These are phyloP conservation scores for Torulaspora indica DNA, from an alignment of 805 yeast genomes.

Conservation along the genomic window DNA sequence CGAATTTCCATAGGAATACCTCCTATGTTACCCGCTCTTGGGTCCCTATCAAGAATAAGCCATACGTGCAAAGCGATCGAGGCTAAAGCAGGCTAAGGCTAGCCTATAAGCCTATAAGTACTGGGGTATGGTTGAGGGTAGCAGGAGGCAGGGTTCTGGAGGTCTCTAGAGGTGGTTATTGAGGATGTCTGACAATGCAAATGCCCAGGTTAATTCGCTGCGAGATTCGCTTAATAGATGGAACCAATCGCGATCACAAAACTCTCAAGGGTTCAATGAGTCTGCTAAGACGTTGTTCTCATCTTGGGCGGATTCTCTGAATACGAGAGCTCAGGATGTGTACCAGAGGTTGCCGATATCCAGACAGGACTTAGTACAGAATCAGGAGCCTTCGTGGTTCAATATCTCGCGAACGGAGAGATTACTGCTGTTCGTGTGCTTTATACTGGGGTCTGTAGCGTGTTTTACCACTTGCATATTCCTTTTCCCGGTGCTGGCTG, in stretches of 20 bases:
- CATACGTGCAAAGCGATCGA: background rate
- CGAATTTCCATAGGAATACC: background rate
- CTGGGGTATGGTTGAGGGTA: too few relatives aligned
- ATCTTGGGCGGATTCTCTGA: constrained; percentile 39
- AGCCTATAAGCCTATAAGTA: background rate
- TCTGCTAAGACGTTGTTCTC: constrained; percentile 38
- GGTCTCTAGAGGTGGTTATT: background rate
- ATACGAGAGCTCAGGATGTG: constrained; percentile 47
- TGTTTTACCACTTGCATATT: constrained; percentile 81
- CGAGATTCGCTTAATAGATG: constrained; percentile 41
- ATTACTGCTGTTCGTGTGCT: constrained; percentile 67
- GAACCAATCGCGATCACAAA: constrained; percentile 33
- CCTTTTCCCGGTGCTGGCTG: constrained; percentile 81
- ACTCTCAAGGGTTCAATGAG: constrained; percentile 31
- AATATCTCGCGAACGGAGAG: constrained; percentile 72
- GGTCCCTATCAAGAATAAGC: background rate
- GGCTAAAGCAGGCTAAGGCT: background rate
- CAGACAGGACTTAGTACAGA: constrained; percentile 44
- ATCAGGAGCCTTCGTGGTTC: constrained; percentile 74
- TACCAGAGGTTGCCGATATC: constrained; percentile 64
- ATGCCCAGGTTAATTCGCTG: constrained; percentile 26
- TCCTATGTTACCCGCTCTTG: constrained; percentile 2
- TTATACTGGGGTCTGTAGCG: constrained; percentile 68
- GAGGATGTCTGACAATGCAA: constrained; percentile 15
- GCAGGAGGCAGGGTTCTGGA: too few relatives aligned